These are phyloP conservation scores for Obba rivulosa DNA, from an alignment of 768 basidiomycete genomes.

Conservation along the genomic window DNA sequence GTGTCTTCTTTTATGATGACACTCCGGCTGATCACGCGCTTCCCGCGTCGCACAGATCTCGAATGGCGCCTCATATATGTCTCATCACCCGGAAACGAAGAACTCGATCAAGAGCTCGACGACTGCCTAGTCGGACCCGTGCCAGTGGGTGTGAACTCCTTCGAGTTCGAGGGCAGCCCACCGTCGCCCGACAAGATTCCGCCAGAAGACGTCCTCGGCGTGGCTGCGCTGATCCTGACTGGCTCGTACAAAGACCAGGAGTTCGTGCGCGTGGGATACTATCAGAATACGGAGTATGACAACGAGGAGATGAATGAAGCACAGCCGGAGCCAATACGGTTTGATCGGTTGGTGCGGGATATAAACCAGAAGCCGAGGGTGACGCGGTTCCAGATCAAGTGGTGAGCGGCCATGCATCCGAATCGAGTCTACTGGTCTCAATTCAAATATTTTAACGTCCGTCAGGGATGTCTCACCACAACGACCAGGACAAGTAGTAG, in stretches of 20 bases:
- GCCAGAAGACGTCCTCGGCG: conserved; percentile 85
- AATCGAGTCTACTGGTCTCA: background rate
- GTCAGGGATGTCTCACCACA: conserved; percentile 60
- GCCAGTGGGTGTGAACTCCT: conserved; percentile 94
- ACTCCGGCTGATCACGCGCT: background rate
- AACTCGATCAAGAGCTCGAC: conserved; percentile 95
- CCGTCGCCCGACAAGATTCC: conserved; percentile 86
- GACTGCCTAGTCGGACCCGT: conserved; percentile 97
- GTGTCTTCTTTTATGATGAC: background rate
- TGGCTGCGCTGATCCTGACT: conserved; percentile 94
- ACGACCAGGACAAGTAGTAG: conserved; percentile 28
- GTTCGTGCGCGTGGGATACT: conserved; percentile 99
- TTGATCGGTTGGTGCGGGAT: conserved; percentile 79
- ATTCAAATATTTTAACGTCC: no score
- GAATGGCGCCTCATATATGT: conserved; percentile 99
- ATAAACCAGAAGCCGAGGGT: conserved; percentile 91
- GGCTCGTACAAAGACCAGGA: conserved; percentile 96
- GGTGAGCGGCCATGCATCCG: conserved; percentile 43
- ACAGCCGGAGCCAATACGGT: conserved; percentile 62
- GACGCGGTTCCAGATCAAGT: conserved; percentile 87
- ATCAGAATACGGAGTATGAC: conserved; percentile 98
- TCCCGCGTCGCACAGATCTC: conserved; percentile 53
- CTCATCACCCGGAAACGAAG: conserved; percentile 85
- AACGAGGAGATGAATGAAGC: conserved; percentile 84
- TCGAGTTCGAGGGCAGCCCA: conserved; percentile 88